These are phyloP conservation scores for Aspergillus egyptiacus DNA, from an alignment of 495 filamentous ascomycete genomes.

Conservation along the genomic window DNA sequence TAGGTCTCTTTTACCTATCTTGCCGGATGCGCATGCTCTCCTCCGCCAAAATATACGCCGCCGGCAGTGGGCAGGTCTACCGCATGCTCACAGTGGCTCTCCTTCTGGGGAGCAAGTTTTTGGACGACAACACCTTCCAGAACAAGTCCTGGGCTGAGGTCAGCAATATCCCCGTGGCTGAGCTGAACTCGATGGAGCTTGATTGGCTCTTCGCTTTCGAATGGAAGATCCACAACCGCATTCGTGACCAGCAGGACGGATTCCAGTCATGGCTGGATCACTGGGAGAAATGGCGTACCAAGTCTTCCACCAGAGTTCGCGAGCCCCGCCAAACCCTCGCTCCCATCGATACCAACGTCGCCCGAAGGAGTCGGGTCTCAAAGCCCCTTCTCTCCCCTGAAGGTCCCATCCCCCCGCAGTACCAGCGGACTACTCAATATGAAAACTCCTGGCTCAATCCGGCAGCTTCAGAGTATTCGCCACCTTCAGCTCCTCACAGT, in stretches of 20 bases:
- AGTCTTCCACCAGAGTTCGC: constrained; percentile 50
- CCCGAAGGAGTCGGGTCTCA: constrained; percentile 39
- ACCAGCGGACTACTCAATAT: constrained; percentile 43
- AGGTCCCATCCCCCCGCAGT: constrained; percentile 45
- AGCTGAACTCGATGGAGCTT: constrained; percentile 84
- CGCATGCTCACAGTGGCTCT: constrained; percentile 85
- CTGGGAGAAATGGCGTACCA: constrained; percentile 75
- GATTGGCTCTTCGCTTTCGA: constrained; percentile 84
- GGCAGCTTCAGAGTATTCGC: constrained; percentile 56
- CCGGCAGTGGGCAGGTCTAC: constrained; percentile 71
- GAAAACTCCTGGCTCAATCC: constrained; percentile 50
- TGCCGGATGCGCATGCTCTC: constrained; percentile 73
- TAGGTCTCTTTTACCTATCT: constrained; percentile 86
- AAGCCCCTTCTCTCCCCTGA: constrained; percentile 48
- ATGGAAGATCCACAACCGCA: constrained; percentile 86
- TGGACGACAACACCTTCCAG: constrained; percentile 99
- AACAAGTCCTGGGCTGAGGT: constrained; percentile 99
- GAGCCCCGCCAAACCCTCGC: constrained; percentile 54
- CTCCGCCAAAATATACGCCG: constrained; percentile 46
- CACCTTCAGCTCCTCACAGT: constrained; percentile 61
- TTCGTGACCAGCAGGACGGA: constrained; percentile 68
- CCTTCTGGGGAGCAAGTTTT: constrained; percentile 92
- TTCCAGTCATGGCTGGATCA: constrained; percentile 75
- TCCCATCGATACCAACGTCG: constrained; percentile 63
- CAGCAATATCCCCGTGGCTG: constrained; percentile 79